Base-by-base conservation (phyloP, 306 rosid species). In the Vigna angularis region DNA sequence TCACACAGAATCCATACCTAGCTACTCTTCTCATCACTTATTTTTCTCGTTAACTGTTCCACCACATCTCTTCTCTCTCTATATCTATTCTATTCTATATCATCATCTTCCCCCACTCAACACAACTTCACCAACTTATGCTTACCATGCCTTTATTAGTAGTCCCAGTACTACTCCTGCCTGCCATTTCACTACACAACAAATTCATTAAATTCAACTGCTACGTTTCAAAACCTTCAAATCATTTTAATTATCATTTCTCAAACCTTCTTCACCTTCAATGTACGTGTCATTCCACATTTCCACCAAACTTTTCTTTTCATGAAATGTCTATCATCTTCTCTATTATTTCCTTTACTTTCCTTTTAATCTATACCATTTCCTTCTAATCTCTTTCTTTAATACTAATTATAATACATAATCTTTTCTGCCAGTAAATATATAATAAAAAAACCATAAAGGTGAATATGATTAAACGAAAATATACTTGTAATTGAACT, bases 11-110 rank as follows among this genome's bases (percentile, higher is more conserved):
- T 77, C 83, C 85, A 18, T 48, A 61, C 28, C 72, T 69, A 81
- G 52, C 82, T 81, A 81, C 80, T 80, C 10, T 63, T 61, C 6
- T 13, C 47, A 63, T 66, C 74, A 58, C 45, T 79, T 47, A 13
- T 82, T 45, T 45, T 45, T 80, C 85, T 82, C 86, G 83, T 85
- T 79, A 76, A 79, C 86, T 84, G 82, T 83, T 82, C 80, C 86
- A 75, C 73, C 88, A 78, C 55, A 17, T 66, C 36, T 34, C 68
- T 34, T 13, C 12, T 12, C 42, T 32, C 20, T 34, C 8, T 40
- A 40, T 40, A 40, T 7, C 45, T 32, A 9, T 34, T 62, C 24
- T 62, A 63, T 63, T 63, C 34, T 63, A 20, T 20, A 20, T n/a
- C 49, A 9, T 62, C n/a, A 40, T 40, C 50, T 38, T 22, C 9